These are phyloP conservation scores for Aspergillus felis DNA, from an alignment of 2,329 filamentous ascomycete species.

Conservation along the genomic window DNA sequence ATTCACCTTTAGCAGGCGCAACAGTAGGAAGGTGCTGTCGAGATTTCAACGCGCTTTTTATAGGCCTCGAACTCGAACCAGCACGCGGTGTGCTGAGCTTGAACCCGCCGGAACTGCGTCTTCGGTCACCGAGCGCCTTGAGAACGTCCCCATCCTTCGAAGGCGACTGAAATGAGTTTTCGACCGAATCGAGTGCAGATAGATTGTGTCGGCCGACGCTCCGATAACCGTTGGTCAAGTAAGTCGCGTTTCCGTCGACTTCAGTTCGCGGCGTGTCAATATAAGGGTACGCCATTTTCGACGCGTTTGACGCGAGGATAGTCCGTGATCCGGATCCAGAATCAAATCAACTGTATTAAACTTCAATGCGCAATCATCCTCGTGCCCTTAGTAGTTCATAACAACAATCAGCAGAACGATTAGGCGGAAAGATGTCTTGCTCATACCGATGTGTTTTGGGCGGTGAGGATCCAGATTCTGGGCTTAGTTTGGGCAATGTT, in stretches of 20 bases:
- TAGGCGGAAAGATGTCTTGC: slow-evolving; percentile 7
- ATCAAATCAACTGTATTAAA: not conserved
- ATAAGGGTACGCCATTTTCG: slow-evolving; percentile 62
- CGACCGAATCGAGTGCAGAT: slow-evolving; percentile 70
- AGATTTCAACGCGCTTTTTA: slow-evolving; percentile 57
- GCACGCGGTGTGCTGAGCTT: slow-evolving; percentile 71
- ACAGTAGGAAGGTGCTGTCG: slow-evolving; percentile 66
- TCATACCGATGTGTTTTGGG: slow-evolving; percentile 31
- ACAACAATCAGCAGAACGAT: slow-evolving; percentile 1
- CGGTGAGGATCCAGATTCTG: slow-evolving; percentile 19
- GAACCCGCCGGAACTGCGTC: slow-evolving; percentile 49
- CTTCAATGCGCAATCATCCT: slow-evolving; percentile 28
- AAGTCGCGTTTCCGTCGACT: slow-evolving; percentile 78
- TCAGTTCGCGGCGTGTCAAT: slow-evolving; percentile 81
- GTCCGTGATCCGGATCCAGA: slow-evolving; percentile 1
- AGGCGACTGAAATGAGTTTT: slow-evolving; percentile 81
- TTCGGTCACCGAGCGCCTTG: slow-evolving; percentile 64
- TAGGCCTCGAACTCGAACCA: slow-evolving; percentile 50
- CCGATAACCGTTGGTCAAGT: slow-evolving; percentile 64
- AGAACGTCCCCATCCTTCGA: slow-evolving; percentile 73
- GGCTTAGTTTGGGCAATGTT: slow-evolving; percentile 26
- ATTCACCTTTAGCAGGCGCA: slow-evolving; percentile 62
- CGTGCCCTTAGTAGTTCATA: slow-evolving; percentile 3
- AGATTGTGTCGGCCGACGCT: slow-evolving; percentile 39
- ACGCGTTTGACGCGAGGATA: slow-evolving; percentile 15